Percentiles rank a stretch among this genome's conserved stretches.
These are phyloP conservation scores for Coniochaeta sp. DNA, from an alignment of 2,329 filamentous ascomycete species.

Conservation along the genomic window DNA sequence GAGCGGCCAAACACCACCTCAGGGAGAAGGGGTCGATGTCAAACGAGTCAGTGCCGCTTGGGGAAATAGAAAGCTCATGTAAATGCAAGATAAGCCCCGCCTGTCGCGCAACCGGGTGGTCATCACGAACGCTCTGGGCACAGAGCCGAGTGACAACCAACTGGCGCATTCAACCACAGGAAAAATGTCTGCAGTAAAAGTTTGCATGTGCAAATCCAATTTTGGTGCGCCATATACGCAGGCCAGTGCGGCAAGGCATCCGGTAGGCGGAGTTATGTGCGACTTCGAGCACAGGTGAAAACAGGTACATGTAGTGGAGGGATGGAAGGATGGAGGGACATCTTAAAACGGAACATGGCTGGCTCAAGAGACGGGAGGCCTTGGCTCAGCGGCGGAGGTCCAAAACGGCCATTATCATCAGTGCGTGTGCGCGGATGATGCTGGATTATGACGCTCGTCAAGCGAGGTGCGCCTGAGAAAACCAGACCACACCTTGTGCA, in stretches of 20 bases:
- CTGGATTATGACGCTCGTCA: not conserved
- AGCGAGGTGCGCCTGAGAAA: not conserved
- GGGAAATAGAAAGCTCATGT: not conserved
- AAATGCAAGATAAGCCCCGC: not conserved
- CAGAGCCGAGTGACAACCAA: not conserved
- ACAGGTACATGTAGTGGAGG: not conserved
- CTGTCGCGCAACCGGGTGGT: not conserved
- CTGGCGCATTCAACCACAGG: slow-evolving; percentile 1
- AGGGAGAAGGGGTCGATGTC: not conserved
- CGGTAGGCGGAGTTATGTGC: slow-evolving; percentile 8
- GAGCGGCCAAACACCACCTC: not conserved
- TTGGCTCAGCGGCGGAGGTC: not conserved
- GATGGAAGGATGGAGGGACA: slow-evolving; percentile 1
- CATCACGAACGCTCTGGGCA: not conserved
- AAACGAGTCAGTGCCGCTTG: not conserved
- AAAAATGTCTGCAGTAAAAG: slow-evolving; percentile 2
- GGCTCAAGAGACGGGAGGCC: not conserved
- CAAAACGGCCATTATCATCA: not conserved
- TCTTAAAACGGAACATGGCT: not conserved
- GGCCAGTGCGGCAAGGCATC: slow-evolving; percentile 6
- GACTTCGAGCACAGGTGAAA: not conserved
- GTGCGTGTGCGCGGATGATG: not conserved
- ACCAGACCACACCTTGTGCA: not conserved
- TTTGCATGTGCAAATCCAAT: slow-evolving; percentile 17
- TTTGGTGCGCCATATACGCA: slow-evolving; percentile 17